phyloP scores from a whole-genome alignment of 2,329 filamentous ascomycete genomes.

The Boeremia lycopersici region DNA sequence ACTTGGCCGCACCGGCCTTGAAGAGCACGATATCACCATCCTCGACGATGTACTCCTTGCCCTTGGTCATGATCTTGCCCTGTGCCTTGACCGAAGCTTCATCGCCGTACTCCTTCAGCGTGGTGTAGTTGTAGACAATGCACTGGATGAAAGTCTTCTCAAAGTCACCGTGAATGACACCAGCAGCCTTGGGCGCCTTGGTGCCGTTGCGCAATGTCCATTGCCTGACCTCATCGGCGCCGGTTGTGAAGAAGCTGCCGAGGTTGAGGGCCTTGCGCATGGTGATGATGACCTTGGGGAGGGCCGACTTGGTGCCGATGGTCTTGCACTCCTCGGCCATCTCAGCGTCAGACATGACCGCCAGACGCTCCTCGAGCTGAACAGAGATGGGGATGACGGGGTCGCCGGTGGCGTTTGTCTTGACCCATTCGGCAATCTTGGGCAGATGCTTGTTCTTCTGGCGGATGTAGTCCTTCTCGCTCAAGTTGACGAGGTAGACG shows the following conservation, averaged over 20 bases:
- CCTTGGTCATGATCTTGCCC: conserved; percentile 98
- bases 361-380: conserved; percentile 88
- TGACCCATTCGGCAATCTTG: conserved; percentile 94
- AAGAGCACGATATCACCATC: conserved; percentile 85
- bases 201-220: conserved; percentile 97
- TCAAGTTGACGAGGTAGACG: conserved; percentile 95
- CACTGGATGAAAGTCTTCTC: conserved; percentile 99
- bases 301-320: conserved; percentile 81
- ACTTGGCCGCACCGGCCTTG: conserved; percentile 85
- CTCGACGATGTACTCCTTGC: conserved; percentile 92
- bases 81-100: conserved; percentile 88
- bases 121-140: conserved; percentile 87
- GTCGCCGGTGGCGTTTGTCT: conserved; percentile 84
- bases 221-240: conserved; percentile 93
- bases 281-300: conserved; percentile 88
- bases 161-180: conserved; percentile 98
- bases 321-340: conserved; percentile 86
- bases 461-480: conserved; percentile 94
- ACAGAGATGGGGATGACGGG: conserved; percentile 94
- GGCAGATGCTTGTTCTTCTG: conserved; percentile 99
- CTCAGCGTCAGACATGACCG: conserved; percentile 77
- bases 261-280: conserved; percentile 94
- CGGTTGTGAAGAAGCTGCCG: conserved; percentile 95
- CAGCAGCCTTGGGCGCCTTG: conserved; percentile 96
- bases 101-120: conserved; percentile 84